phyloP scores from a whole-genome alignment of 495 filamentous ascomycete genomes.

The Trichoderma parareesei region DNA sequence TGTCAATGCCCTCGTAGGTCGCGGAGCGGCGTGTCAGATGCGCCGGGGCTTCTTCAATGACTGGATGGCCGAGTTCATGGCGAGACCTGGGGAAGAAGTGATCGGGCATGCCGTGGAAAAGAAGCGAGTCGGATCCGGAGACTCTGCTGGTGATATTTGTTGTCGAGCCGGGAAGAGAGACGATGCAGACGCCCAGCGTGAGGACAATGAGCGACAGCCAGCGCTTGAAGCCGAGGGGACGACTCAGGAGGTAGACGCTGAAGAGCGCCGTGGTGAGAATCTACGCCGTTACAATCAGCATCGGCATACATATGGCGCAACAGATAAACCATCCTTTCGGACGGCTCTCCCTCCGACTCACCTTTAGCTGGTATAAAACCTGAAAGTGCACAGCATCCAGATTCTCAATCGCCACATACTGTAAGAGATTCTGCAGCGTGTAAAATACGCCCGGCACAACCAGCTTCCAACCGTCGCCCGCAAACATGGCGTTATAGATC shows the following conservation, averaged over 20 bases:
- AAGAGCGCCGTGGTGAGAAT: slow-evolving; percentile 89
- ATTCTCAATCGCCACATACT: slow-evolving; percentile 89
- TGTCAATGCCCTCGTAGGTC: slow-evolving; percentile 86
- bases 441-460: slow-evolving; percentile 84
- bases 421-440: slow-evolving; percentile 81
- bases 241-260: slow-evolving; percentile 65
- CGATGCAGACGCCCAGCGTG: slow-evolving; percentile 74
- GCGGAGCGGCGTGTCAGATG: slow-evolving; percentile 67
- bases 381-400: slow-evolving; percentile 88
- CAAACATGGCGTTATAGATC: slow-evolving; percentile 73
- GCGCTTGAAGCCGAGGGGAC: slow-evolving; percentile 58
- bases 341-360: slow-evolving; percentile 11
- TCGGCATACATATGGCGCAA: too few species aligned
- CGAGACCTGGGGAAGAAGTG: slow-evolving; percentile 70
- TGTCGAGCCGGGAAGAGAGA: slow-evolving; percentile 60
- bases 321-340: background rate
- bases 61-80: slow-evolving; percentile 46
- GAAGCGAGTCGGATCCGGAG: slow-evolving; percentile 33
- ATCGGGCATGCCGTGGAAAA: slow-evolving; percentile 46
- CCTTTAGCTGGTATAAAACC: slow-evolving; percentile 83
- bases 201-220: slow-evolving; percentile 79
- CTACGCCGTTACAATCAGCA: slow-evolving; percentile 17
- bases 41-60: slow-evolving; percentile 32
- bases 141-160: slow-evolving; percentile 31
- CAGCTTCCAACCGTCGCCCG: slow-evolving; percentile 93